Evolutionary conservation across 2,329 filamentous ascomycete species (phyloP).

Genomic region (Exophiala calicioides): DNA sequence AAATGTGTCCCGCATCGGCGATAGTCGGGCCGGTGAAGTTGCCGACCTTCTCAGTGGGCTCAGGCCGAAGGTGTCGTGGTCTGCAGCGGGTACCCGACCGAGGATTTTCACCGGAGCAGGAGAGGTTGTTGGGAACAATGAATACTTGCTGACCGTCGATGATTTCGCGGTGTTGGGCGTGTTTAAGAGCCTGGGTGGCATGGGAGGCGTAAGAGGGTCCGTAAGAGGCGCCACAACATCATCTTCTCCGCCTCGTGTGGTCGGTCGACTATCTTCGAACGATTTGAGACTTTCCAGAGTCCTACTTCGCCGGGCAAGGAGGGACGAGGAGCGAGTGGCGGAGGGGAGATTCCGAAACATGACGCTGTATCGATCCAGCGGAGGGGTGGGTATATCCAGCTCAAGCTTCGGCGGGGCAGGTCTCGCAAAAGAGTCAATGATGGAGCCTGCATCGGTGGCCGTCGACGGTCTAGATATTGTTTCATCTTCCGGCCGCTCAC

Average conservation of each 20-base stretch:
- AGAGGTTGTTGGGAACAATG: conserved; percentile 28
- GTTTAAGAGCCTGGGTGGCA: conserved; percentile 20
- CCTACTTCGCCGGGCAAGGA: conserved; percentile 27
- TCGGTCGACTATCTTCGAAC: conserved; percentile 18
- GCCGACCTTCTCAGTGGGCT: conserved; percentile 22
- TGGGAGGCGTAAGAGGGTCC: conserved; percentile 15
- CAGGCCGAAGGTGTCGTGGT: background rate
- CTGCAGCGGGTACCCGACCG: conserved; percentile 6
- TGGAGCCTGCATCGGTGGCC: conserved; percentile 14
- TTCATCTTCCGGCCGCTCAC: conserved; percentile 12
- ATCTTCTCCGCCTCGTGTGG: conserved; percentile 10
- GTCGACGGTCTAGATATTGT: conserved; percentile 18
- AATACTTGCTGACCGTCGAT: conserved; percentile 28
- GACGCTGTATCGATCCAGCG: conserved; percentile 20
- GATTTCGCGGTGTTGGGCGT: conserved; percentile 18
- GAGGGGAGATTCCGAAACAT: conserved; percentile 23
- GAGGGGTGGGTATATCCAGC: conserved; percentile 20
- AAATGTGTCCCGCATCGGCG: conserved; percentile 25
- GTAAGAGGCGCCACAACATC: conserved; percentile 4
- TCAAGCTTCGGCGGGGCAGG: conserved; percentile 25
- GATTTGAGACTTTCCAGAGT: conserved; percentile 26
- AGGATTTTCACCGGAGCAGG: conserved; percentile 15
- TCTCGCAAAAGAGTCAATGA: conserved; percentile 8
- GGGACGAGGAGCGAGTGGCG: conserved; percentile 24
- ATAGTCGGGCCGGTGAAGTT: conserved; percentile 28